Base-by-base conservation (phyloP, 139 green algal species). In the Gonium pectorale region DNA sequence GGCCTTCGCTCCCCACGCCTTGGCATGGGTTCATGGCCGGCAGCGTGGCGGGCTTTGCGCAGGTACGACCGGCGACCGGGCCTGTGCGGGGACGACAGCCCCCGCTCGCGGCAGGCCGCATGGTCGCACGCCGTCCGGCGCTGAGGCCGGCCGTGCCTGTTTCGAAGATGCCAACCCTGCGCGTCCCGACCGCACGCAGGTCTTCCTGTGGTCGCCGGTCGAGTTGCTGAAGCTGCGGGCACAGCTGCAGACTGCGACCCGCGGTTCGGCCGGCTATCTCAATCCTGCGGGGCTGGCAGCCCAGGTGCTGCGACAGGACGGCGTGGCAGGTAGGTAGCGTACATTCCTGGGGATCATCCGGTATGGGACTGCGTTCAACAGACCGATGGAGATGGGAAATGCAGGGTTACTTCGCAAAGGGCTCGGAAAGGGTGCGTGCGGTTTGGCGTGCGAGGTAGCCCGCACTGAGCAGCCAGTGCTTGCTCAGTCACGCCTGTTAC, bases 221-320 rank as follows among this genome's bases (percentile, higher is more conserved):
- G 94, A 97, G 70, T 81, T 96, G 69, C 83, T 97, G 26, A 97
- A 97, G 86, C 94, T 97, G 49, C 68, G 93, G 31, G 56, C 93
- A 79, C 94, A 96, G 90, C 85, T 96, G 73, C 92, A 96, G 83
- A 89, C 83, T 0, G 90, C 87, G 2, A 33, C 82, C 38, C 90
- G 67, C 3, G 93, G 93, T 4, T 44, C 29, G 8, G 43, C 83
- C 1, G 85, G 75, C 37, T 96, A 96, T 73, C 73, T 91, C 0
- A 73, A 74, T 41, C 87, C 94, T 6, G 64, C 89, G 60, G 33
- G 54, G 0, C 86, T 95, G 89, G 75, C 93, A 31, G 74, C 43
- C 7, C 67, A 85, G 15, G 83, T 96, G 19, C 13, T 93, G 33
- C 27, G 41, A 15, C 67, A 49, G 5, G 89, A 96, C 27, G 93